Evolutionary conservation across 768 basidiomycete species (phyloP).

Genomic region (Pulveroboletus sp.): DNA sequence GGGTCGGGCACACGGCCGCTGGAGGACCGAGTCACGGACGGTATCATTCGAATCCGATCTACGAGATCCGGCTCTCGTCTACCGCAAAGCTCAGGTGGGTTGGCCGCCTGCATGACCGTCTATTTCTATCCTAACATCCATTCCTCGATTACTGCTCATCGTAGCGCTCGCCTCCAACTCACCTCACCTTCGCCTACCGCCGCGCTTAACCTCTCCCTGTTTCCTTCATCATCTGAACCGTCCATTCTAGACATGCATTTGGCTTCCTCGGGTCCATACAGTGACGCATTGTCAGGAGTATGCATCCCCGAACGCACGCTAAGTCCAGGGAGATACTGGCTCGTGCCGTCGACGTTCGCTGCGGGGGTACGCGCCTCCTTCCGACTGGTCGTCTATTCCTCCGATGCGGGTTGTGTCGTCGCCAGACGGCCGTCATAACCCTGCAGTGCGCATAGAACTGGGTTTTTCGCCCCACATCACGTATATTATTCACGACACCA

Average conservation of each 20-base stretch:
- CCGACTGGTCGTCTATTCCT: slow-evolving; percentile 58
- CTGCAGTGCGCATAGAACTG: no score
- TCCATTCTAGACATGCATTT: slow-evolving; percentile 39
- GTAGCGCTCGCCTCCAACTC: slow-evolving; percentile 69
- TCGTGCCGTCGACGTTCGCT: slow-evolving; percentile 73
- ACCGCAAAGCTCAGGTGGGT: slow-evolving; percentile 57
- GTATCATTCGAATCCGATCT: slow-evolving; percentile 69
- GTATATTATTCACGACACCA: not conserved
- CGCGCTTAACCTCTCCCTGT: slow-evolving; percentile 61
- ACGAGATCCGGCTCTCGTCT: slow-evolving; percentile 52
- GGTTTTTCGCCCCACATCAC: not conserved
- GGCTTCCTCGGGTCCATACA: slow-evolving; percentile 75
- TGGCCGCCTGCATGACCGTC: not conserved
- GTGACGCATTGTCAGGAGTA: slow-evolving; percentile 71
- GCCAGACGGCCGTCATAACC: slow-evolving; percentile 3
- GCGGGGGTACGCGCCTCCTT: slow-evolving; percentile 55
- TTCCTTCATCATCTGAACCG: slow-evolving; percentile 28
- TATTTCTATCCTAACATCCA: slow-evolving; percentile 24
- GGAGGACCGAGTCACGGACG: slow-evolving; percentile 64
- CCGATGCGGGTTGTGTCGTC: slow-evolving; percentile 28
- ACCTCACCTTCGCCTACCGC: slow-evolving; percentile 38
- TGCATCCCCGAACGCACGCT: slow-evolving; percentile 50
- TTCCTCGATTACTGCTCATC: not conserved
- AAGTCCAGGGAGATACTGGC: slow-evolving; percentile 59
- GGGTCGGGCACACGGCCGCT: slow-evolving; percentile 56